These are phyloP conservation scores for Raddia guianensis DNA, from an alignment of 176 grass and related monocot species.

Conservation along the genomic window DNA sequence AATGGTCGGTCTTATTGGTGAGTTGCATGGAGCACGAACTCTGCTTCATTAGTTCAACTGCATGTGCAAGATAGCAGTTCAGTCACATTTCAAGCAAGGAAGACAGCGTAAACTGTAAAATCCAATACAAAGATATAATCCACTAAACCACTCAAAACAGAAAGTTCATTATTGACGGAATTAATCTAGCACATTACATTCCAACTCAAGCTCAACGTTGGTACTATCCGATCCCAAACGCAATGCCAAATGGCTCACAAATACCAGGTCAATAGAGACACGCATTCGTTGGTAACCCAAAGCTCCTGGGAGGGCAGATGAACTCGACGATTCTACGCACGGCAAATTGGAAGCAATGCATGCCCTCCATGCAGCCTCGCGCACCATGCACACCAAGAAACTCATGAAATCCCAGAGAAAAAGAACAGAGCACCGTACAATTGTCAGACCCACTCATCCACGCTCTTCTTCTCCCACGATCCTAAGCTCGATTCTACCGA, in stretches of 20 bases:
- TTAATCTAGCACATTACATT: not conserved
- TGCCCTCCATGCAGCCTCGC: not conserved
- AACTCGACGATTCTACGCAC: slow-evolving; percentile 14
- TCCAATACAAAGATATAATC: not conserved
- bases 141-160: not conserved
- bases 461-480: slow-evolving; percentile 26
- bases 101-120: slow-evolving; percentile 1
- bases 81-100: not conserved
- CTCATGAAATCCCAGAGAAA: slow-evolving; percentile 22
- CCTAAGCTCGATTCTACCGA: not conserved
- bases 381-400: not conserved
- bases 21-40: slow-evolving; percentile 93
- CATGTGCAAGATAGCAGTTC: slow-evolving; percentile 21
- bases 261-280: not conserved
- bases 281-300: too few species aligned
- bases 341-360: slow-evolving; percentile 20
- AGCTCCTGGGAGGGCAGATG: slow-evolving; percentile 1
- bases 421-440: slow-evolving; percentile 21
- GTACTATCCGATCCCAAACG: not conserved
- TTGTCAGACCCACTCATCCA: not conserved
- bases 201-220: not conserved
- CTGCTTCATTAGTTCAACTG: slow-evolving; percentile 95
- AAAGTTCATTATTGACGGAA: not conserved
- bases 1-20: slow-evolving; percentile 93
- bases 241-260: not conserved